Conservation (phyloP, 2,329 filamentous ascomycete genomes). For the Aspergillus unguis region DNA sequence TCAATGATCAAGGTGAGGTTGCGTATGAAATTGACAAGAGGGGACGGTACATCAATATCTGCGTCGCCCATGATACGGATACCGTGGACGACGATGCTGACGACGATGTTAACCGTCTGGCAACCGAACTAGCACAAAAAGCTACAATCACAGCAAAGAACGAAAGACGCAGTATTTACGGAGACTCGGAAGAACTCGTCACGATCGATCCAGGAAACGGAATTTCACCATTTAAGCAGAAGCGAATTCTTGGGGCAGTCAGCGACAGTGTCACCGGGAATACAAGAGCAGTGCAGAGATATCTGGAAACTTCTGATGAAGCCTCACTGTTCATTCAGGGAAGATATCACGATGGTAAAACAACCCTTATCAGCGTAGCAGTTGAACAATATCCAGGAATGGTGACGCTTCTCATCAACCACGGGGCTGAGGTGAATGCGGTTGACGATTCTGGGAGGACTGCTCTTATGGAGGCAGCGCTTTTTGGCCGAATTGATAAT, state of each 20-base stretch:
- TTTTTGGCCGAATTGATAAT: constrained; percentile 9
- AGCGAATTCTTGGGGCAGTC: not conserved
- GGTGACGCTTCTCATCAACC: constrained; percentile 5
- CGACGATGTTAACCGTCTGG: constrained; percentile 4
- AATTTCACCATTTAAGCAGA: not conserved
- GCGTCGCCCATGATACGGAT: constrained; percentile 1
- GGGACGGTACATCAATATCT: constrained; percentile 12
- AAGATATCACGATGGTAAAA: not conserved
- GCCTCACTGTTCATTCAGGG: constrained; percentile 7
- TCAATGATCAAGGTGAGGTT: not conserved
- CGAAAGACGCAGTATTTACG: not conserved
- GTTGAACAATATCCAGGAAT: constrained; percentile 6
- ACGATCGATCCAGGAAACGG: not conserved
- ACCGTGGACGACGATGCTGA: not conserved
- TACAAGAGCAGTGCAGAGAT: not conserved
- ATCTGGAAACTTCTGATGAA: constrained; percentile 12
- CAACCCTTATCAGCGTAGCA: constrained; percentile 10
- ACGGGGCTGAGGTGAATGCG: constrained; percentile 6
- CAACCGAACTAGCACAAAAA: not conserved
- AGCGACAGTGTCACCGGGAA: not conserved
- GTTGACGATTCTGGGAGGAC: constrained; percentile 5
- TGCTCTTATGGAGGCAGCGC: constrained; percentile 13
- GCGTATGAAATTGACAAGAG: constrained; percentile 17
- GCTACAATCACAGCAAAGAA: constrained; percentile 2
- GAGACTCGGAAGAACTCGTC: not conserved